Base-by-base conservation (phyloP, 1,139 yeast species). In the Kazachstania sp. region DNA sequence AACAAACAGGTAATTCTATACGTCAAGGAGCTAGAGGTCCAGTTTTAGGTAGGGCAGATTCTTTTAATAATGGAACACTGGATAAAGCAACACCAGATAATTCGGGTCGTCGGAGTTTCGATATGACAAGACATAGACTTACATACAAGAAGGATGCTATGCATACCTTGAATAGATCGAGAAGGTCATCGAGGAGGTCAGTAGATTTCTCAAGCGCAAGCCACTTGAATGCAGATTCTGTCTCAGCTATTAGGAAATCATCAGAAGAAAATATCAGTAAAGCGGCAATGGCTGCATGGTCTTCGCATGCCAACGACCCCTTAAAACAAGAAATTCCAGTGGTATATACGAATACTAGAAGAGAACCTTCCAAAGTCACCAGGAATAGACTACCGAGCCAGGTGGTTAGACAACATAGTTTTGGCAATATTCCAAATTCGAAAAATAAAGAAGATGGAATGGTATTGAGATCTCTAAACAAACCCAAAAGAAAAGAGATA, bases 71-170 rank as follows among this genome's bases (percentile, higher is more conserved):
- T 2, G 8, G 11, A 2, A 7, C 36, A 4, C 13, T 16, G 6
- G 41, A 30, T 6, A 38, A 30, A 28, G 4, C 9, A 19, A 28
- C 23, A n/a, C 28, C 13, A 18, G 30, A 42, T 2, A 13, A 9
- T 12, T 11, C 16, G 4, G 44, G 34, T 2, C 46, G 56, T 36
- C 43, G 51, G 26, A 52, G 56, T 45, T 39, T 54, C 18, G 58
- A 54, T 35, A 40, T 40, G 16, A 43, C 47, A 12, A 40, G 47
- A 31, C 37, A 40, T 12, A 40, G 32, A 30, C 29, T 32, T 15
- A 41, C 44, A 2, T 36, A 41, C 20, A 34, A 29, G 20, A 41
- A 32, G n/a, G 43, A 40, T 32, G 39, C 34, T 13, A 23, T 26
- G 26, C 37, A 35, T 23, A 41, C n/a, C 15, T 31, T 26, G 13